These are phyloP conservation scores for Tuber microsphaerosporum DNA, from an alignment of 495 filamentous ascomycete species.

Conservation along the genomic window DNA sequence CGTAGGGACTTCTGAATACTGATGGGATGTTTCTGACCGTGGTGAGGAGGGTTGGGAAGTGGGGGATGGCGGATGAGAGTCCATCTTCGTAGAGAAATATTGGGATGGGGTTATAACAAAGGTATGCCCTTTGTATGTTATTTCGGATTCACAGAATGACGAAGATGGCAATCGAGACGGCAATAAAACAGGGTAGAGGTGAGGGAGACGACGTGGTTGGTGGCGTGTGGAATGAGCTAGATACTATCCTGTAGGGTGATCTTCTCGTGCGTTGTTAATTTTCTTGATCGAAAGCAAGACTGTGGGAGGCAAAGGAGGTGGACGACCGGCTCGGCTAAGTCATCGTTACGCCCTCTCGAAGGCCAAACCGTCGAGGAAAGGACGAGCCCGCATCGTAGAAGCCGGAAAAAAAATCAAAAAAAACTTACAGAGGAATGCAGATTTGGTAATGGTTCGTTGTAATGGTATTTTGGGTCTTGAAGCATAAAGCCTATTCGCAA, in stretches of 20 bases:
- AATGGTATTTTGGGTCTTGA: background rate
- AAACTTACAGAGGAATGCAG: background rate
- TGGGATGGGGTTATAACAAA: background rate
- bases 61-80: conserved; percentile 20
- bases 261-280: conserved; percentile 1
- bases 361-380: background rate
- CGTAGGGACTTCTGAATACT: conserved; percentile 32
- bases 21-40: conserved; percentile 15
- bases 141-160: background rate
- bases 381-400: background rate
- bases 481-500: background rate
- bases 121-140: background rate
- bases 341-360: background rate
- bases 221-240: background rate
- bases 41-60: conserved; percentile 10
- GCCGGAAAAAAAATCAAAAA: background rate
- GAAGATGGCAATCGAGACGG: background rate
- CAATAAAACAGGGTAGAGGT: background rate
- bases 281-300: conserved; percentile 3
- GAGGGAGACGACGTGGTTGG: background rate
- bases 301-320: background rate
- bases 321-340: background rate
- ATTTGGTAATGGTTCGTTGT: background rate
- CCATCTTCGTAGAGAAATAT: conserved; percentile 12
- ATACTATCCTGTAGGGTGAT: background rate